Conservation (phyloP, 2,329 filamentous ascomycete species). For the Mycosphaerella sp. region DNA sequence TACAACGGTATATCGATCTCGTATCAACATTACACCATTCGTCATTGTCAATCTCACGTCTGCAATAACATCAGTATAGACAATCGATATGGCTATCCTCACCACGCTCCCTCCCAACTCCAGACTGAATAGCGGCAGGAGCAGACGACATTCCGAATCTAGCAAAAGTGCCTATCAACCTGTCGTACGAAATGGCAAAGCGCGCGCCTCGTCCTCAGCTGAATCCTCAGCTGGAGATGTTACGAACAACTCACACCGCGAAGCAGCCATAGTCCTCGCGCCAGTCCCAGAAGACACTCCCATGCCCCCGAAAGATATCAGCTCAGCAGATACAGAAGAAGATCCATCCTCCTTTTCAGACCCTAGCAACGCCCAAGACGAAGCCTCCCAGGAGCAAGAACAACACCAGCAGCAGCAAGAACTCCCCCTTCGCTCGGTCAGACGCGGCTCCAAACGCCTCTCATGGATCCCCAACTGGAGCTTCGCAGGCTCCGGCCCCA, state of each 20-base stretch:
- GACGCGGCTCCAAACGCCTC: slow-evolving; percentile 8
- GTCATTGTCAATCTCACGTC: background rate
- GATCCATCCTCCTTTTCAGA: background rate
- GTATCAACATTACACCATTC: background rate
- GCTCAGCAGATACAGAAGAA: background rate
- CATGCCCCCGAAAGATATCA: slow-evolving; percentile 2
- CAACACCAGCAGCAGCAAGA: background rate
- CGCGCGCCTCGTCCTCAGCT: background rate
- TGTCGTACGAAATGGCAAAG: background rate
- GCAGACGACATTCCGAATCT: slow-evolving; percentile 3
- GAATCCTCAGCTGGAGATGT: background rate
- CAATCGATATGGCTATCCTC: slow-evolving; percentile 1
- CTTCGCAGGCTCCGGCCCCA: slow-evolving; percentile 7
- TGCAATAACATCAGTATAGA: background rate
- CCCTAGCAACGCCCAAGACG: background rate
- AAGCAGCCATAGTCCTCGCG: slow-evolving; percentile 4
- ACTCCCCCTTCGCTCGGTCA: background rate
- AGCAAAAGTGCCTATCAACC: background rate
- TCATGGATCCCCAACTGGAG: slow-evolving; percentile 13
- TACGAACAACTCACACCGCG: background rate
- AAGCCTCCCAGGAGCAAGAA: background rate
- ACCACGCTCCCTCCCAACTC: slow-evolving; percentile 1
- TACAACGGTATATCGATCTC: slow-evolving; percentile 1
- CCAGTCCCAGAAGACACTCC: slow-evolving; percentile 2
- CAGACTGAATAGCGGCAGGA: background rate